phyloP scores from a whole-genome alignment of 2,329 filamentous ascomycete species.

The Ceratocystis colombiana region DNA sequence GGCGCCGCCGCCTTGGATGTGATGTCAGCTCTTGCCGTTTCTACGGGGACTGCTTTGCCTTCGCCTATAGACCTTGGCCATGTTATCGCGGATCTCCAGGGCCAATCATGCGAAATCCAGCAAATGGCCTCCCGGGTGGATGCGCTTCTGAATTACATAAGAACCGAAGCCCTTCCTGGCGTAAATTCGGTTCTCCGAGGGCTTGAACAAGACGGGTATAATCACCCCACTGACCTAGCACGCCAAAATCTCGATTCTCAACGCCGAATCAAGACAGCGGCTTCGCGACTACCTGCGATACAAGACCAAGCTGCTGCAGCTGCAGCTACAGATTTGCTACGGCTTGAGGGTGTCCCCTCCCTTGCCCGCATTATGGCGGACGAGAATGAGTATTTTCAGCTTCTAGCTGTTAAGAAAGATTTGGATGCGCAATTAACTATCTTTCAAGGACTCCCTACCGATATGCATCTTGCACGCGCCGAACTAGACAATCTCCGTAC shows the following conservation, averaged over 20 bases:
- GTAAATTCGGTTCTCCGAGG: slow-evolving; percentile 36
- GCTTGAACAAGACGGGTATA: slow-evolving; percentile 40
- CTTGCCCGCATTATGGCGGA: slow-evolving; percentile 12
- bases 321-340: background rate
- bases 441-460: slow-evolving; percentile 63
- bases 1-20: slow-evolving; percentile 48
- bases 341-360: slow-evolving; percentile 14
- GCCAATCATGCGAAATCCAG: slow-evolving; percentile 43
- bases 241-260: slow-evolving; percentile 65
- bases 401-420: slow-evolving; percentile 49
- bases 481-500: slow-evolving; percentile 58
- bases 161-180: slow-evolving; percentile 38
- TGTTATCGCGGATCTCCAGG: slow-evolving; percentile 47
- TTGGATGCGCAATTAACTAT: slow-evolving; percentile 53
- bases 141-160: slow-evolving; percentile 47
- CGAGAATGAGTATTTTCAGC: slow-evolving; percentile 30
- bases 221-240: slow-evolving; percentile 48
- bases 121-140: slow-evolving; percentile 47
- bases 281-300: slow-evolving; percentile 58
- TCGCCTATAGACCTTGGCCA: slow-evolving; percentile 42
- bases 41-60: slow-evolving; percentile 41
- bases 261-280: slow-evolving; percentile 57
- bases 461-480: slow-evolving; percentile 56
- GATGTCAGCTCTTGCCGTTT: slow-evolving; percentile 44
- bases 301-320: slow-evolving; percentile 25